Base-by-base conservation (phyloP, 257 asterid genomes). In the Solanum pimpinellifolium region DNA sequence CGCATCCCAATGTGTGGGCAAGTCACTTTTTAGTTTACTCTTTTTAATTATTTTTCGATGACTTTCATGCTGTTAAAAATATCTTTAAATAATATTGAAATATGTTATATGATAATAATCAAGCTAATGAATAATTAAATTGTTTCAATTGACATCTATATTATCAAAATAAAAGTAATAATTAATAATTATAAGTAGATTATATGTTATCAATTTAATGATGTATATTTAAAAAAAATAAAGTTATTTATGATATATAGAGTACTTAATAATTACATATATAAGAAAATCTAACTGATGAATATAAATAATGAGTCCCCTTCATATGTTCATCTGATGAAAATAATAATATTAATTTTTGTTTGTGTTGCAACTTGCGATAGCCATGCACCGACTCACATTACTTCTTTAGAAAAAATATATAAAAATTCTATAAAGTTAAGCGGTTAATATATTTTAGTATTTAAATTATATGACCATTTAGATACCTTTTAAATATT, bases 381-480 rank as follows among this genome's bases (percentile, higher is more conserved):
- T 56, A 56, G 65, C n/a, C n/a, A 16, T 56, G 65, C 65, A 56
- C n/a, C 1, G n/a, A 56, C n/a, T 56, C n/a, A 2, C 21, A 56
- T 56, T 56, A 56, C 4, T 56, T 52, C 0, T 52, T 41, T 41
- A 5, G 39, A 37, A 1, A 37, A 37, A 37, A 37, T 37, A 5
- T 5, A 37, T 37, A 37, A 37, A 37, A 37, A 37, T 37, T 35
- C 7, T 6, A 37, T 5, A 37, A 37, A 37, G 0, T 37, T 37
- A 1, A 6, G 1, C 7, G 1, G 0, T 0, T 37, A 37, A 35
- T 6, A 5, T 37, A 37, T 37, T 5, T 37, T 37, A 37, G 0
- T 35, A 37, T 37, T 37, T 5, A 37, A 37, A 37, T 0, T 37
- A 37, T 37, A 5, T 0, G 7, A 37, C 7, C 7, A 37, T 37